These are phyloP conservation scores for Leccinum incarnatum DNA, from an alignment of 768 basidiomycete genomes.

Conservation along the genomic window DNA sequence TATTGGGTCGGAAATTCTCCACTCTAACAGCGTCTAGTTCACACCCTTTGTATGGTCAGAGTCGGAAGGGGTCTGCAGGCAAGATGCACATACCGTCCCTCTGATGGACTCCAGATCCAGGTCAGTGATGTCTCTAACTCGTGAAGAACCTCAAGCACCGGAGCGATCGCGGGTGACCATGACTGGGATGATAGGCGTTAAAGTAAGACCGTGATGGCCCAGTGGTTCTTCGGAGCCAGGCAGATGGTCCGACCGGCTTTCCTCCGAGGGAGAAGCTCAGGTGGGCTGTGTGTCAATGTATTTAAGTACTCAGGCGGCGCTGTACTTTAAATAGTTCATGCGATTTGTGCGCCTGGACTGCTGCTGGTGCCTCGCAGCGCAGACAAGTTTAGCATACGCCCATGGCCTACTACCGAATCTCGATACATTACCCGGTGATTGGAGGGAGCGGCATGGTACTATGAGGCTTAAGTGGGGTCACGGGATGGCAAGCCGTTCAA, in stretches of 20 bases:
- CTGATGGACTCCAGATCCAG: conserved; percentile 52
- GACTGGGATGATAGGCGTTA: background rate
- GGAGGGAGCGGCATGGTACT: conserved; percentile 24
- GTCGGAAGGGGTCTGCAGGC: conserved; percentile 43
- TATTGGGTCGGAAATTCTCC: background rate
- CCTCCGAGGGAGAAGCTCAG: too few species aligned
- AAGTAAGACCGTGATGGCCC: too few species aligned
- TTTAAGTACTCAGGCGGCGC: too few species aligned
- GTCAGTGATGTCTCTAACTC: conserved; percentile 34
- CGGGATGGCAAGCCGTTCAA: background rate
- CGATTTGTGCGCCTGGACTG: conserved; percentile 57
- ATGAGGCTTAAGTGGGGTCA: background rate
- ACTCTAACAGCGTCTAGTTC: too few species aligned
- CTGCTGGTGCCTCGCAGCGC: conserved; percentile 26
- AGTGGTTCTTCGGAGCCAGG: background rate
- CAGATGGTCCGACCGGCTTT: background rate
- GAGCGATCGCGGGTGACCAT: background rate
- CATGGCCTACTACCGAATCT: conserved; percentile 25
- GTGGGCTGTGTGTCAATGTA: background rate
- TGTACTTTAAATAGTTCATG: conserved; percentile 54
- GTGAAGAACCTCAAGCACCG: conserved; percentile 16
- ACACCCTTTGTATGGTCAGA: background rate
- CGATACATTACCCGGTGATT: conserved; percentile 36
- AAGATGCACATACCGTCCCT: conserved; percentile 57
- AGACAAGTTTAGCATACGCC: too few species aligned